Base-by-base conservation (phyloP, 2,329 filamentous ascomycete species). In the Penicillium brevicompactum region DNA sequence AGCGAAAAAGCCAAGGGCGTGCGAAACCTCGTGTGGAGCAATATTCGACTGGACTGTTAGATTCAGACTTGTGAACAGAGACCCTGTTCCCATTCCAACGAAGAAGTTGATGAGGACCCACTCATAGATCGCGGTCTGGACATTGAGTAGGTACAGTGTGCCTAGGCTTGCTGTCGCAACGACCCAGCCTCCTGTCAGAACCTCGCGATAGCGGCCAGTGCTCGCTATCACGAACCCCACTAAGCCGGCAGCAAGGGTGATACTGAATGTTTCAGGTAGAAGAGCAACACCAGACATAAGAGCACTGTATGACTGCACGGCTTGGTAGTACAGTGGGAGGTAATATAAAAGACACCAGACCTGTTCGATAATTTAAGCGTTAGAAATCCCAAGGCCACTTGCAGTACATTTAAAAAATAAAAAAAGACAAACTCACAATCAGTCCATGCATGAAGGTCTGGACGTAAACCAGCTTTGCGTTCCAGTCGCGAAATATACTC, bases 31-130 rank as follows among this genome's bases (percentile, higher is more conserved):
- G 14, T 55, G 21, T 1, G 46, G 49, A 16, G 50, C 34, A 7
- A 44, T 47, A n/a, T 52, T 40, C 11, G 57, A 55, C 34, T 60
- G 57, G 3, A 60, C 52, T 8, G 57, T 49, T 1, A 60, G 44
- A 24, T 50, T 49, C 3, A 57, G 49, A 2, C 49, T 27, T 2
- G 57, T 51, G 32, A 42, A 59, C 10, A 59, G 44, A 11, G 49
- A 46, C 0, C 57, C 57, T 5, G 45, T 32, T 5, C 53, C 57
- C 10, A 59, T 34, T 3, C 57, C 57, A 3, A 38, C 50, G 1
- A 57, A 75, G 9, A 87, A 66, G 64, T 82, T 85, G 46, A 88
- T 74, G 65, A 85, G 83, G 55, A 88, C 72, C 80, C 84, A 87
- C 30, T 73, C 69, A 0, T 75, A 73, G 5, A 82, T 77, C 1